These are phyloP conservation scores for Leccinellum rugosiceps DNA, from an alignment of 768 basidiomycete genomes.

Conservation along the genomic window DNA sequence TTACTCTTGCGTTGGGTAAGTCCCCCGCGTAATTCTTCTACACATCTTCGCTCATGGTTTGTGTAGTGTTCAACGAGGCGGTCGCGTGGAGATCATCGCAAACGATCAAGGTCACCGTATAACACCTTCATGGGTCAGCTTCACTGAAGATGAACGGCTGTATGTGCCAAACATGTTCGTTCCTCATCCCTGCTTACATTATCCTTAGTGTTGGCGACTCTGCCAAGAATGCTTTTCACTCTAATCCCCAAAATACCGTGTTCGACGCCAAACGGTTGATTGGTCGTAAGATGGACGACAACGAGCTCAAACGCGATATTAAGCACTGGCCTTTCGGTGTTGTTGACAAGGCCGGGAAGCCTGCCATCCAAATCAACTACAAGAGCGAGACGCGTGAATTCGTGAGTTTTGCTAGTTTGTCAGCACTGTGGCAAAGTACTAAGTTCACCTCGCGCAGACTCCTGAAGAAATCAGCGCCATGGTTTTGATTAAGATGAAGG, in stretches of 20 bases:
- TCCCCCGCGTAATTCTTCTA: conserved; percentile 3
- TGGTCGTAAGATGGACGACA: conserved; percentile 80
- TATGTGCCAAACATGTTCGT: conserved; percentile 2
- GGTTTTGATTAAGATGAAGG: conserved; percentile 97
- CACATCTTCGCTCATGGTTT: not conserved
- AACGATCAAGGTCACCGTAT: conserved; percentile 90
- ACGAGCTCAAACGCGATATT: conserved; percentile 75
- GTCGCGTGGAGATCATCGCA: conserved; percentile 86
- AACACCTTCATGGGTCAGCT: conserved; percentile 84
- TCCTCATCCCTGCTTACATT: not conserved
- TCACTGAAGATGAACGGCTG: conserved; percentile 78
- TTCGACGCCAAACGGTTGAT: conserved; percentile 97
- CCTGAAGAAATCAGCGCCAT: conserved; percentile 96
- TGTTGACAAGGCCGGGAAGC: conserved; percentile 76
- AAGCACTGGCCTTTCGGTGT: conserved; percentile 93
- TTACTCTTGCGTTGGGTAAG: conserved; percentile 95
- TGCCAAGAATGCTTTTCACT: conserved; percentile 93
- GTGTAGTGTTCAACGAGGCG: conserved; percentile 73
- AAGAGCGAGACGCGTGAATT: conserved; percentile 79
- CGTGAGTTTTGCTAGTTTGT: conserved; percentile 44
- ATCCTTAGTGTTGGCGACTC: conserved; percentile 75
- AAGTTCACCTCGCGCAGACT: conserved; percentile 44
- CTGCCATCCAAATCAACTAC: conserved; percentile 73
- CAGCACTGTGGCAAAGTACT: not conserved
- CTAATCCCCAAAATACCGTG: conserved; percentile 90